These are phyloP conservation scores for Yarrowia sp. DNA, from an alignment of 805 yeast genomes.

Conservation along the genomic window DNA sequence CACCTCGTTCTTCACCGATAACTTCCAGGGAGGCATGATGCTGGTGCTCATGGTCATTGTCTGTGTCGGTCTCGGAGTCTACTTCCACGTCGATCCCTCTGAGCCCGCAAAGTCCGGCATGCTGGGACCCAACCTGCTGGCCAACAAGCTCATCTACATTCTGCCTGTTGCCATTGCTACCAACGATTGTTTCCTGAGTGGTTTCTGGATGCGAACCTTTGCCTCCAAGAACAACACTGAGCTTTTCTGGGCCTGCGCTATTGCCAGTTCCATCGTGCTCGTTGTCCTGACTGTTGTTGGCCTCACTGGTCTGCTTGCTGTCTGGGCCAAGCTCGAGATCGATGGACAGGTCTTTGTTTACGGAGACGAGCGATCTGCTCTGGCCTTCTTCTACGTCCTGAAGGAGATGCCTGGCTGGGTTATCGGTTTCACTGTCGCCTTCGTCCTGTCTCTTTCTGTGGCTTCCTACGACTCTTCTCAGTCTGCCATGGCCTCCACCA, in stretches of 20 bases:
- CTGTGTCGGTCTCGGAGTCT: slow-evolving; percentile 77
- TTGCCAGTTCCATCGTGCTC: slow-evolving; percentile 74
- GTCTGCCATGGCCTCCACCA: slow-evolving; percentile 84
- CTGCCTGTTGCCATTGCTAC: slow-evolving; percentile 85
- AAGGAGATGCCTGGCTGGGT: slow-evolving; percentile 84
- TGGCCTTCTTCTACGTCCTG: slow-evolving; percentile 76
- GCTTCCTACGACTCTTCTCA: slow-evolving; percentile 90
- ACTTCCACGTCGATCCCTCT: slow-evolving; percentile 67
- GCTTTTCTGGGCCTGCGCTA: slow-evolving; percentile 71
- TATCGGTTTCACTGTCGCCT: slow-evolving; percentile 79
- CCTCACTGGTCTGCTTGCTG: slow-evolving; percentile 83
- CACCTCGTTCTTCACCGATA: slow-evolving; percentile 86
- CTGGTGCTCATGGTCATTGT: slow-evolving; percentile 71
- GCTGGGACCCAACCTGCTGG: slow-evolving; percentile 69
- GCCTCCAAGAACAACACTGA: slow-evolving; percentile 83
- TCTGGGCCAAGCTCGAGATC: slow-evolving; percentile 77
- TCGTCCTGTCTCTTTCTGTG: slow-evolving; percentile 75
- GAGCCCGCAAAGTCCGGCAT: slow-evolving; percentile 63
- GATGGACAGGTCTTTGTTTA: slow-evolving; percentile 55
- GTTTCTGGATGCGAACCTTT: slow-evolving; percentile 94
- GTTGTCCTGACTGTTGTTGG: slow-evolving; percentile 76
- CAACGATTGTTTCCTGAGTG: slow-evolving; percentile 87
- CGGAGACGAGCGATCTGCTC: slow-evolving; percentile 42
- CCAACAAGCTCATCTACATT: slow-evolving; percentile 90
- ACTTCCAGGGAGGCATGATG: slow-evolving; percentile 80